Conservation (phyloP, 495 filamentous ascomycete species). For the Friedmanniomyces simplex region DNA sequence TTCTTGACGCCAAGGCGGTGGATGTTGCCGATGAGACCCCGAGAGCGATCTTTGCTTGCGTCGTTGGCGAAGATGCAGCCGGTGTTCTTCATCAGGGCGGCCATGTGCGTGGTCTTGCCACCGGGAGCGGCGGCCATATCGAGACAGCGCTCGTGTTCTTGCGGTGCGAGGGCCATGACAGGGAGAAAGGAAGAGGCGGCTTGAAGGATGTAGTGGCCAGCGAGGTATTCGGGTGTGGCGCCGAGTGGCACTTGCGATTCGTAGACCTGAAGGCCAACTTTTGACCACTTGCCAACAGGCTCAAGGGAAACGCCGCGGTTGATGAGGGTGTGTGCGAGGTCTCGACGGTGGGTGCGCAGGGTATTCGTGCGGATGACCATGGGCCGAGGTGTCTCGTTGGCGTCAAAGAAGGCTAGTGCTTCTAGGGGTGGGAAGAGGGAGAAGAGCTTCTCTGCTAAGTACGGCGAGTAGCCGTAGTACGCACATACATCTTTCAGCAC, state of each 20-base stretch:
- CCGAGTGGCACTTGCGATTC: conserved; percentile 90
- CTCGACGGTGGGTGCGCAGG: conserved; percentile 79
- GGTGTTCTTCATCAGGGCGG: conserved; percentile 96
- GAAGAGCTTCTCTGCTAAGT: conserved; percentile 76
- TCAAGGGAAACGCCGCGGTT: conserved; percentile 94
- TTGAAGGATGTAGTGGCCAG: conserved; percentile 95
- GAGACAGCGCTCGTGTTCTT: conserved; percentile 81
- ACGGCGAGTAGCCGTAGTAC: conserved; percentile 83
- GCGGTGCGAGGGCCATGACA: conserved; percentile 92
- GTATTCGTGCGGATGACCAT: conserved; percentile 91
- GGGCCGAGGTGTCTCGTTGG: conserved; percentile 85
- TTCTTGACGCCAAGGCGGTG: conserved; percentile 91
- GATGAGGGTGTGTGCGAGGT: conserved; percentile 88
- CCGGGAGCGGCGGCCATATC: conserved; percentile 97
- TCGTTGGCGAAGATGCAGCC: conserved; percentile 95
- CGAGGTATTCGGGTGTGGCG: conserved; percentile 93
- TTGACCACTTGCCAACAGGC: conserved; percentile 96
- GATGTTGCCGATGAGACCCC: conserved; percentile 96
- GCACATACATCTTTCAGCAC: conserved; percentile 85
- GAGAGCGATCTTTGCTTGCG: conserved; percentile 81
- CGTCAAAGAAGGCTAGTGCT: conserved; percentile 97
- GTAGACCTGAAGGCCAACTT: conserved; percentile 92
- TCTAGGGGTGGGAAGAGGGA: conserved; percentile 87
- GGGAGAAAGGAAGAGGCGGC: conserved; percentile 94
- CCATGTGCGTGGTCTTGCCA: conserved; percentile 94